Percentiles rank a stretch among this genome's conserved stretches.
These are phyloP conservation scores for Podila minutissima DNA, from an alignment of 192 early-diverging fungal species.

Conservation along the genomic window DNA sequence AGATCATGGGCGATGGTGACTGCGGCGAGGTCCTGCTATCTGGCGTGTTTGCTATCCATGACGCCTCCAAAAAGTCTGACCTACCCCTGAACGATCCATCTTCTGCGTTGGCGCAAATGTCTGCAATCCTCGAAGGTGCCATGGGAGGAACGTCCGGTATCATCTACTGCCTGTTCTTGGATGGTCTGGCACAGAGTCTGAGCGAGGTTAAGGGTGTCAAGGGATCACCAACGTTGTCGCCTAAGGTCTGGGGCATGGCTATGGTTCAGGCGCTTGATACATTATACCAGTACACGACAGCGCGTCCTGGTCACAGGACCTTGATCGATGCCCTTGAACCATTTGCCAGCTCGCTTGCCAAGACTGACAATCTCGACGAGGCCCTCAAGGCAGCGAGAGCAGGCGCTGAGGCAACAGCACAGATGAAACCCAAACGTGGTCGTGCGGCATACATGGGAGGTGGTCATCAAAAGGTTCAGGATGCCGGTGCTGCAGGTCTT, in stretches of 20 bases:
- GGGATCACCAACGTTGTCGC: constrained; percentile 12
- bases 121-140: constrained; percentile 71
- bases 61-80: constrained; percentile 48
- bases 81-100: constrained; percentile 61
- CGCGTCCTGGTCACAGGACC: constrained; percentile 77
- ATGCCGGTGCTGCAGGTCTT: constrained; percentile 74
- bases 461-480: constrained; percentile 52
- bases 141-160: constrained; percentile 87
- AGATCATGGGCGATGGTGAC: constrained; percentile 85
- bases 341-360: constrained; percentile 62
- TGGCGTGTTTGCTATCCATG: constrained; percentile 70
- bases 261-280: constrained; percentile 67
- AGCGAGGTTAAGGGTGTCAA: constrained; percentile 25
- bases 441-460: constrained; percentile 70
- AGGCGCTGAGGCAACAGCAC: constrained; percentile 64
- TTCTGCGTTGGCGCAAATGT: constrained; percentile 65
- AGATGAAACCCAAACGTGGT: constrained; percentile 70
- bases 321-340: constrained; percentile 77
- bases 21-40: constrained; percentile 78
- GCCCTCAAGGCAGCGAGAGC: constrained; percentile 62
- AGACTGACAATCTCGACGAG: constrained; percentile 50
- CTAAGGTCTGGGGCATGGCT: constrained; percentile 59
- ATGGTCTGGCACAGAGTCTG: constrained; percentile 66
- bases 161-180: constrained; percentile 81
- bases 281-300: constrained; percentile 72